Evolutionary conservation across 768 basidiomycete genomes (phyloP).

Genomic region (Rhodotorula sphaerocarpa): DNA sequence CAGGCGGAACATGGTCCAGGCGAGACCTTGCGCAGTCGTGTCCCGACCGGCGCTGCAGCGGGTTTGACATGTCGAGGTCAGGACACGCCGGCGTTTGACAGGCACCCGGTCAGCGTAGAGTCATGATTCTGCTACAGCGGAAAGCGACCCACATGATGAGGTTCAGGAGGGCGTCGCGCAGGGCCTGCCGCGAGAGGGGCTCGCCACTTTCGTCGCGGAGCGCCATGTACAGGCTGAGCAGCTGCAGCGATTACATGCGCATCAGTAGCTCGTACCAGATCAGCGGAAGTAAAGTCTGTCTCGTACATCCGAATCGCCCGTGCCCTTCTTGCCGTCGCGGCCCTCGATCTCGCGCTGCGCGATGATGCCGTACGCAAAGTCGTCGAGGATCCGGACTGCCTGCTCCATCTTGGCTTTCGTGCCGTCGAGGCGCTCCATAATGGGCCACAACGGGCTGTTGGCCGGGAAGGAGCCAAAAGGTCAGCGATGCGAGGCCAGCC

Average conservation of each 20-base stretch:
- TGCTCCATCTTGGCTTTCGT: slow-evolving; percentile 1
- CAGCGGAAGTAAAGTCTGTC: neutral
- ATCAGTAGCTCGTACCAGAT: neutral
- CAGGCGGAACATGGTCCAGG: slow-evolving; percentile 25
- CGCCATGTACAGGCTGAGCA: slow-evolving; percentile 27
- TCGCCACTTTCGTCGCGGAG: slow-evolving; percentile 21
- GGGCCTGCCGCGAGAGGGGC: slow-evolving; percentile 10
- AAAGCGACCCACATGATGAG: slow-evolving; percentile 29
- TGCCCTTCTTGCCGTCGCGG: slow-evolving; percentile 12
- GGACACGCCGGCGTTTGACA: neutral
- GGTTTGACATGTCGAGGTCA: no score
- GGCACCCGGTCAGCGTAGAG: no score
- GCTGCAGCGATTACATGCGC: neutral
- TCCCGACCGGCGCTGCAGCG: slow-evolving; percentile 2
- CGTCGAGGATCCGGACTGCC: slow-evolving; percentile 12
- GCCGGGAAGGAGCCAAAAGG: neutral
- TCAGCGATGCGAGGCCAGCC: neutral
- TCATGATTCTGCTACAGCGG: no score
- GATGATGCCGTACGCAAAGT: slow-evolving; percentile 28
- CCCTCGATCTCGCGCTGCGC: slow-evolving; percentile 20
- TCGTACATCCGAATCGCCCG: slow-evolving; percentile 6
- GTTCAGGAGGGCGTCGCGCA: slow-evolving; percentile 30
- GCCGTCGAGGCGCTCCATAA: slow-evolving; percentile 16
- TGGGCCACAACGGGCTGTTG: slow-evolving; percentile 19
- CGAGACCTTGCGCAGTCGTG: slow-evolving; percentile 27